Base-by-base conservation (phyloP, 2,329 filamentous ascomycete genomes). In the Ilyonectria mors-panacis region DNA sequence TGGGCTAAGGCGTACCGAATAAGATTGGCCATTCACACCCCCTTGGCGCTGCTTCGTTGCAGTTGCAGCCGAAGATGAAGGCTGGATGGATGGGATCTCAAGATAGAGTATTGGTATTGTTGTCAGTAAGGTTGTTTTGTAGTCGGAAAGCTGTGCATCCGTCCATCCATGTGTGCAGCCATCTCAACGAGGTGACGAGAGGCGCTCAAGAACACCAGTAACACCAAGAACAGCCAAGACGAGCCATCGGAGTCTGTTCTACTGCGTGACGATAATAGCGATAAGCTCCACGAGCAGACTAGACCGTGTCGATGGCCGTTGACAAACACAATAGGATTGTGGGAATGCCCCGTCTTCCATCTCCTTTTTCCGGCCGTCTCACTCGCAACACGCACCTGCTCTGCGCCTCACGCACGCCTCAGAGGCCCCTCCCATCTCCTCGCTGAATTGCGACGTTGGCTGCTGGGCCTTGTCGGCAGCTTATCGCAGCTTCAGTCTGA, bases 401-500 rank as follows among this genome's bases (percentile, higher is more conserved):
- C 60, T 51, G 35, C 45, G 39, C 23, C 56, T 59, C 56, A 26
- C 39, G 15, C 37, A 39, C 17, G 37, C 26, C 39, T 42, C 39
- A 42, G 17, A 42, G n/a, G 15, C 39, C 39, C 39, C 9, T 21
- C 33, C 39, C 44, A 19, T 50, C 56, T 35, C 23, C 39, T 42
- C 30, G 21, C 30, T 33, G 50, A 48, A 56, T 30, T 58, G 30
- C 51, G 53, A 56, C 50, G 51, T 50, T 55, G 30, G 48, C 39
- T 47, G 45, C 45, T 30, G 37, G 39, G 28, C 23, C 23, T 26
- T 26, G 26, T 26, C 26, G 4, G 26, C 30, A 63, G 59, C 69
- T 75, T 75, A 75, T 75, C 73, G 55, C 45, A 56, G 59, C 30
- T n/a, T 8, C 39, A 42, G 15, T 48, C 42, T 63, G 42, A 63